Conservation (phyloP, 1,284 basidiomycete genomes). For the Phlebopus sp. region DNA sequence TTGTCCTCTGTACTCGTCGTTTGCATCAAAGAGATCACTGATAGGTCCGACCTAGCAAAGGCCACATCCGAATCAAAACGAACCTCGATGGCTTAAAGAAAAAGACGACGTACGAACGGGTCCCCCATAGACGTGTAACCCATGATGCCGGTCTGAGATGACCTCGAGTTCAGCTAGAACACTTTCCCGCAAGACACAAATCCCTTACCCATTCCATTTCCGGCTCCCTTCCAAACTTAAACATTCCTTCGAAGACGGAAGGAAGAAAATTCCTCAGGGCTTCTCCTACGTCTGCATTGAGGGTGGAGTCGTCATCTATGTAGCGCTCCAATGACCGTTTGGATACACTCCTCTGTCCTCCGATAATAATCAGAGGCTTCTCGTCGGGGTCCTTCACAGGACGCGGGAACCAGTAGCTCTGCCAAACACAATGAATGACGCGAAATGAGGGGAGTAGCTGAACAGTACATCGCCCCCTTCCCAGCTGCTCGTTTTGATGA, state of each 20-base stretch:
- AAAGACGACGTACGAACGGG: conserved; percentile 58
- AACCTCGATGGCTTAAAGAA: not conserved
- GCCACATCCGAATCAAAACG: not conserved
- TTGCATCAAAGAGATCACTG: conserved; percentile 28
- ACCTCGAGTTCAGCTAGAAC: not conserved
- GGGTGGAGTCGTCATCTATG: conserved; percentile 57
- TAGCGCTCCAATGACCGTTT: conserved; percentile 47
- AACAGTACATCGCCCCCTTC: conserved; percentile 37
- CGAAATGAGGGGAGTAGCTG: too few species aligned
- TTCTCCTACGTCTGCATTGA: conserved; percentile 48
- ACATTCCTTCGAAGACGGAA: conserved; percentile 53
- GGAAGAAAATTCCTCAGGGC: conserved; percentile 60
- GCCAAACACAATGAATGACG: not conserved
- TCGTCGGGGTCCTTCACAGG: conserved; percentile 39
- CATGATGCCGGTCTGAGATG: conserved; percentile 75
- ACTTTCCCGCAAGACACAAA: not conserved
- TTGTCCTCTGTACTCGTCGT: conserved; percentile 47
- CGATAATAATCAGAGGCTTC: conserved; percentile 66
- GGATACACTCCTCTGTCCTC: conserved; percentile 60
- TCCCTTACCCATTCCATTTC: conserved; percentile 73
- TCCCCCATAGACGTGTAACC: conserved; percentile 63
- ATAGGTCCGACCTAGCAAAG: conserved; percentile 63
- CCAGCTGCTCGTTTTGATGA: conserved; percentile 43
- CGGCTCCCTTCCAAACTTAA: conserved; percentile 42
- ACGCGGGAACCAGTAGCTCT: conserved; percentile 78